Conservation (phyloP, 345 rosid genomes). For the Camelina neglecta region DNA sequence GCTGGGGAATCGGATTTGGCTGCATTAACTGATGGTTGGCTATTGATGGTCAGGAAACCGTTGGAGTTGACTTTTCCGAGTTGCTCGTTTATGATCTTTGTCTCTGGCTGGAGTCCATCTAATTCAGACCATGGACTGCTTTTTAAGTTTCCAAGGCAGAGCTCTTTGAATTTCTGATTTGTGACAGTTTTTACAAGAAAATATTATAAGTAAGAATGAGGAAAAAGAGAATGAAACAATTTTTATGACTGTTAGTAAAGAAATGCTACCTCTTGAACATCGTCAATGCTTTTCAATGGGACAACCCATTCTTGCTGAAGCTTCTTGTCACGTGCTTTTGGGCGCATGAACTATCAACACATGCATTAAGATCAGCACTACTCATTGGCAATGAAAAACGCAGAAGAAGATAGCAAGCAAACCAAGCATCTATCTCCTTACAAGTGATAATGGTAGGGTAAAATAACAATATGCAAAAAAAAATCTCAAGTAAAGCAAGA, state of each 20-base stretch:
- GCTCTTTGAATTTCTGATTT: conserved; percentile 79
- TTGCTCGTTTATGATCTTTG: conserved; percentile 83
- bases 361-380: conserved; percentile 16
- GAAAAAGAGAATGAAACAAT: neutral
- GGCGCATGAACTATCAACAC: conserved; percentile 46
- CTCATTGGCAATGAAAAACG: conserved; percentile 11
- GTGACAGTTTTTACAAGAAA: conserved; percentile 26
- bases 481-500: neutral
- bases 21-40: conserved; percentile 95
- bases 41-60: conserved; percentile 92
- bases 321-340: conserved; percentile 87
- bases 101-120: conserved; percentile 93
- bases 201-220: conserved; percentile 24
- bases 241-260: neutral
- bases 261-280: conserved; percentile 72
- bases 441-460: neutral
- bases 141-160: conserved; percentile 79
- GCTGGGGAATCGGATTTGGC: conserved; percentile 79
- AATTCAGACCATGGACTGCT: conserved; percentile 97
- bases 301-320: conserved; percentile 87
- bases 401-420: conserved; percentile 8
- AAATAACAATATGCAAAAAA: neutral
- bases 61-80: conserved; percentile 83
- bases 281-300: conserved; percentile 71
- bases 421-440: neutral